Evolutionary conservation across 495 filamentous ascomycete genomes (phyloP).

Genomic region (Polyplosphaeria fusca): DNA sequence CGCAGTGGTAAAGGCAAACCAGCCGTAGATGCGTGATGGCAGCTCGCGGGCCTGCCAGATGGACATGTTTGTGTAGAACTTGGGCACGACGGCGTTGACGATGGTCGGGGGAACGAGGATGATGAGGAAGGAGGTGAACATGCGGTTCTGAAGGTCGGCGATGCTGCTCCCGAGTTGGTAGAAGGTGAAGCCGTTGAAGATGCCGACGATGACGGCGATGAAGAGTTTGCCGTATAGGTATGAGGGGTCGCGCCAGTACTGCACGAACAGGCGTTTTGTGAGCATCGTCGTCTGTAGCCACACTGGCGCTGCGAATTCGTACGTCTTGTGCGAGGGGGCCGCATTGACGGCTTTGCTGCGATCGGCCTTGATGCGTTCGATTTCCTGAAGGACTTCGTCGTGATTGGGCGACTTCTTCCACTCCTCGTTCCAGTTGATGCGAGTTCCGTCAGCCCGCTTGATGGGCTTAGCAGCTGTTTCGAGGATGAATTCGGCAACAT

Average conservation of each 20-base stretch:
- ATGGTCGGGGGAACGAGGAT: constrained; percentile 68
- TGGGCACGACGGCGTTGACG: constrained; percentile 76
- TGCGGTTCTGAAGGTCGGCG: constrained; percentile 71
- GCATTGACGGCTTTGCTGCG: constrained; percentile 50
- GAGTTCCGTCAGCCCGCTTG: constrained; percentile 50
- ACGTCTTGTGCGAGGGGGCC: constrained; percentile 38
- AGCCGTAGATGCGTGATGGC: constrained; percentile 74
- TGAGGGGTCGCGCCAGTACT: constrained; percentile 68
- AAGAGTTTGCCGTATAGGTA: constrained; percentile 77
- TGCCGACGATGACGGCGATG: constrained; percentile 63
- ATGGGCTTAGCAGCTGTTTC: constrained; percentile 68
- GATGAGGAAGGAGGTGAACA: constrained; percentile 76
- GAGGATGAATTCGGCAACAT: constrained; percentile 83
- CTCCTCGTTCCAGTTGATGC: constrained; percentile 67
- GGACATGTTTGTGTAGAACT: constrained; percentile 73
- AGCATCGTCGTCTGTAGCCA: constrained; percentile 58
- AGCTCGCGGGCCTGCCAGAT: constrained; percentile 76
- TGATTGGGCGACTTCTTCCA: constrained; percentile 63
- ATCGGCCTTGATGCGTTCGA: constrained; percentile 55
- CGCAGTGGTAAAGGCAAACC: constrained; percentile 77
- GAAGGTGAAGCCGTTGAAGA: constrained; percentile 69
- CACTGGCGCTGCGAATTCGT: constrained; percentile 64
- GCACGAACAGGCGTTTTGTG: constrained; percentile 62
- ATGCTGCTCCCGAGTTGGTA: constrained; percentile 66
- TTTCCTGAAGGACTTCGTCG: constrained; percentile 54